Evolutionary conservation across 768 basidiomycete species (phyloP).

Genomic region (Boletellus emodensis): DNA sequence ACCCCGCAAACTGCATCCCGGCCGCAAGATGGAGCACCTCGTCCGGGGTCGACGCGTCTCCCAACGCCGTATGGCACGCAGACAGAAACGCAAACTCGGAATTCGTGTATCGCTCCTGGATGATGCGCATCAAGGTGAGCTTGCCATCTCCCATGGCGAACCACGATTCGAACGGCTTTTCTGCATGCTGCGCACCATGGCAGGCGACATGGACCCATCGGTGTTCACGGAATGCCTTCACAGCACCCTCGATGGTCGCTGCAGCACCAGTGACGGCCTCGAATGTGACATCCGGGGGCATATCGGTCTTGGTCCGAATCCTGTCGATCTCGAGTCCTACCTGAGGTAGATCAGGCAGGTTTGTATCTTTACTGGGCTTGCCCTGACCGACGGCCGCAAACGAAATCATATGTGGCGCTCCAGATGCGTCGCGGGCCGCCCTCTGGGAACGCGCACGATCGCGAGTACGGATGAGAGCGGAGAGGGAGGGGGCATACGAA

Average conservation of each 20-base stretch:
- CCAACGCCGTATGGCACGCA: not conserved
- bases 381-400: not conserved
- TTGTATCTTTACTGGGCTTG: not conserved
- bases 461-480: not conserved
- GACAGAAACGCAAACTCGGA: slow-evolving; percentile 1
- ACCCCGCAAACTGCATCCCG: not conserved
- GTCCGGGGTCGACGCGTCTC: not conserved
- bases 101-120: not conserved
- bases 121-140: not conserved
- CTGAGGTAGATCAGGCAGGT: not conserved
- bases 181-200: not conserved
- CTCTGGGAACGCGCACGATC: not conserved
- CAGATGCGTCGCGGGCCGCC: not conserved
- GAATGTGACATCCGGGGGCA: not conserved
- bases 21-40: not conserved
- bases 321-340: not conserved
- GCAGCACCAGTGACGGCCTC: not conserved
- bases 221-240: not conserved
- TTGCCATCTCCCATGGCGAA: not conserved
- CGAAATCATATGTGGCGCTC: not conserved
- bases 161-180: not conserved
- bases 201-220: not conserved
- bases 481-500: not conserved
- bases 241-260: not conserved
- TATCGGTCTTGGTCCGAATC: not conserved